These are phyloP conservation scores for Coniosporium apollinis DNA, from an alignment of 495 filamentous ascomycete genomes.

Conservation along the genomic window DNA sequence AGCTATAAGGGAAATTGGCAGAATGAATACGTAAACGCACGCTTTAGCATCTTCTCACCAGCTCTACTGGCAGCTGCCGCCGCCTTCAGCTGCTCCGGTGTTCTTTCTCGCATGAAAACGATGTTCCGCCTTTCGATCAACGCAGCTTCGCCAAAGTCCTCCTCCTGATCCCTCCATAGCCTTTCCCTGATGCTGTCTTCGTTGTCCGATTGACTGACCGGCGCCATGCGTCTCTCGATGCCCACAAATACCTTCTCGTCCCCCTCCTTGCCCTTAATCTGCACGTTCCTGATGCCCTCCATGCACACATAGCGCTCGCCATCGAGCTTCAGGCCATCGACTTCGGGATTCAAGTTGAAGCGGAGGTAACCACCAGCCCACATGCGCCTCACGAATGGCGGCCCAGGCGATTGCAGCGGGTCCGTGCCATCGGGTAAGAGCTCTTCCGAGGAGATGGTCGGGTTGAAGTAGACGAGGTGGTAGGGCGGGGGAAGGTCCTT, in stretches of 20 bases:
- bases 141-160: conserved; percentile 21
- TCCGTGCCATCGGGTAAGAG: conserved; percentile 27
- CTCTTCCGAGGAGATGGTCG: conserved; percentile 9
- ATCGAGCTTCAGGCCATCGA: conserved; percentile 26
- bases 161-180: conserved; percentile 30
- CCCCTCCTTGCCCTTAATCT: conserved; percentile 34
- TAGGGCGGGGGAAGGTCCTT: conserved; percentile 14
- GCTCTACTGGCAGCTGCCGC: too few species aligned
- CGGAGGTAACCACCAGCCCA: conserved; percentile 25
- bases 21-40: conserved; percentile 8
- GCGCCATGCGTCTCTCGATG: conserved; percentile 34
- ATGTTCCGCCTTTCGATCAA: conserved; percentile 39
- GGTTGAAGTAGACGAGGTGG: conserved; percentile 27
- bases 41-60: conserved; percentile 13
- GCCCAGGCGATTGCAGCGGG: conserved; percentile 23
- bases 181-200: conserved; percentile 23
- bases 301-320: conserved; percentile 37
- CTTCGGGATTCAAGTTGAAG: conserved; percentile 17
- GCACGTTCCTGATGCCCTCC: conserved; percentile 47
- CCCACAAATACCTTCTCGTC: conserved; percentile 44
- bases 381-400: conserved; percentile 24
- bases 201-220: conserved; percentile 21
- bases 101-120: conserved; percentile 39
- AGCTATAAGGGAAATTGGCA: conserved; percentile 7
- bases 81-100: conserved; percentile 18